Base-by-base conservation (phyloP, 2,329 filamentous ascomycete genomes). In the Colletotrichum echinochloae region DNA sequence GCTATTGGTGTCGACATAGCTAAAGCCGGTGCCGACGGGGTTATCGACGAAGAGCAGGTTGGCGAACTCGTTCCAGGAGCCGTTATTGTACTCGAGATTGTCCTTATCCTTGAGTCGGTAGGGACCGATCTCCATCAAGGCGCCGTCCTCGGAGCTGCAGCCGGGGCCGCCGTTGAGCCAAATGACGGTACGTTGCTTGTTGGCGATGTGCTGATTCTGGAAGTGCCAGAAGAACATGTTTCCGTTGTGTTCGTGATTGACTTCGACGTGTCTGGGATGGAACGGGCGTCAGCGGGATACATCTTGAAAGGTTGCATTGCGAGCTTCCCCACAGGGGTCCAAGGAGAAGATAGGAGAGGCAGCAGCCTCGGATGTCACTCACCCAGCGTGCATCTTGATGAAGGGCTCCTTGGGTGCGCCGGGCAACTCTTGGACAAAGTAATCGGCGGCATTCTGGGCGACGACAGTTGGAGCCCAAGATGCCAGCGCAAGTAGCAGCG, bases 181-280 rank as follows among this genome's bases (percentile, higher is more conserved):
- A 77, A 99, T 91, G 14, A 99, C 92, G 3, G 95, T 97, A 68
- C 96, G 90, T 80, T 96, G 93, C 76, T 88, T 90, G 79, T 98
- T 93, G 67, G 94, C 95, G 75, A 99, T 97, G 80, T 99, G 96
- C 75, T 93, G 89, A 79, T 98, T 98, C 79, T 97, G 90, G 79
- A 93, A 98, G 78, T 98, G 94, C 96, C 96, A 99, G 86, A 99
- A 99, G 86, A 98, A 99, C 23, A 99, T 83, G 81, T 98, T 97
- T 75, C 94, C 95, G 79, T 98, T 94, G 79, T 92, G 89, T 74
- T 94, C 91, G 26, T 92, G 89, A 41, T 91, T 92, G 77, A 99
- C 88, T 82, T 98, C 95, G 80, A 99, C 92, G 83, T 99, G 96
- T 65, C 94, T 97, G 79, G 57, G 76, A 66, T 67, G 73, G 54